Evolutionary conservation across 306 rosid genomes (phyloP), one percentile per base, ranked within the genome.

Genomic region (Adenanthera pavonina): DNA sequence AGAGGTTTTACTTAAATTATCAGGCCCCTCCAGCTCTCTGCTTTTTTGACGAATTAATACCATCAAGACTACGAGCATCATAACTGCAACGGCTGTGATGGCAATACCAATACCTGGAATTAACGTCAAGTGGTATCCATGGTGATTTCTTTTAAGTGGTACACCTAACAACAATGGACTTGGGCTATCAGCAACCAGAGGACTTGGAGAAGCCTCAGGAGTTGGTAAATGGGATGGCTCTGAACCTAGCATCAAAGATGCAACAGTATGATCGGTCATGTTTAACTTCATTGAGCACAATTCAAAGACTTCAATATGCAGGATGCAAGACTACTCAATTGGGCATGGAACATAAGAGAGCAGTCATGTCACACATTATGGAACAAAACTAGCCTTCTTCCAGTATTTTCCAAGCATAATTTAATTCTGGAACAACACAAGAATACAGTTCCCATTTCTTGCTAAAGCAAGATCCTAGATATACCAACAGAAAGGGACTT

Each of bases 1-100:
- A 35, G 83, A 76, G 73, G 85, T 49, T 80, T 88, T 85, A 74
- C 92, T 88, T 36, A 78, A 49, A 57, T 80, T 85, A 72, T 86
- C 92, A 72, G 91, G 87, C 56, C 84, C 91, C 59, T 84, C 89
- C 65, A 96, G 89, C 90, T 93, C 98, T 91, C 81, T 89, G 81
- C 83, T 92, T 88, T 93, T 96, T 77, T 84, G 88, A 77, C 89
- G 92, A 76, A 93, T 96, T 80, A 96, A 95, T 86, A 92, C 77
- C 69, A 96, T 78, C 90, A 96, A 85, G 87, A 96, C 88, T 59
- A 86, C 72, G 59, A 96, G 87, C 89, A 88, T 84, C 84, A 80
- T 75, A 85, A 93, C 86, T 54, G 99, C 95, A 79, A 81, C 75
- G 56, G 87, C 93, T 54, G 97, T 92, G 78, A 96, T 89, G 49